Evolutionary conservation across 148 eudicot species (phyloP).

Genomic region (Vaccinium corymbosum): DNA sequence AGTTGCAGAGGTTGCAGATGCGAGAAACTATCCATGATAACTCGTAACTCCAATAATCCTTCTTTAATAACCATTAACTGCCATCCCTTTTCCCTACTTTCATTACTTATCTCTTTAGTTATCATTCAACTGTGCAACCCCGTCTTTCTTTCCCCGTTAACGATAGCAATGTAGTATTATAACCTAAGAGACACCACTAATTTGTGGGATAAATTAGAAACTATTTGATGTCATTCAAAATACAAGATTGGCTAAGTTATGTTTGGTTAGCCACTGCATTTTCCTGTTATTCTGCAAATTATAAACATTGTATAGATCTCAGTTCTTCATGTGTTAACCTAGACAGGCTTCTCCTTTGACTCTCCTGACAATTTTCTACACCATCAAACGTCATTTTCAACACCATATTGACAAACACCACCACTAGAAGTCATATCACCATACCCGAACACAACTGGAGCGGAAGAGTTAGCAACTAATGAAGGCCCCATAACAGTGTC

Average conservation of each 20-base stretch:
- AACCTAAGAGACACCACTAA: background rate
- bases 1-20: constrained; percentile 6
- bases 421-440: constrained; percentile 17
- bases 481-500: constrained; percentile 67
- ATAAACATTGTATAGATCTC: background rate
- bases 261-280: background rate
- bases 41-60: background rate
- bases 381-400: constrained; percentile 1
- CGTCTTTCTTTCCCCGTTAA: background rate
- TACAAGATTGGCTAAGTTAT: background rate
- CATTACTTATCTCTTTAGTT: background rate
- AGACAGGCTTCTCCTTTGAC: background rate
- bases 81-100: background rate
- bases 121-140: background rate
- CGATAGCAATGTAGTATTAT: background rate
- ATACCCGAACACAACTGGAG: constrained; percentile 86
- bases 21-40: background rate
- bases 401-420: background rate
- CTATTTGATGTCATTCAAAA: background rate
- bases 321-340: background rate
- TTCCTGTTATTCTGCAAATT: background rate
- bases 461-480: constrained; percentile 65
- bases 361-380: background rate
- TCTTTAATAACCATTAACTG: background rate
- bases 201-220: background rate